phyloP scores from a whole-genome alignment of 2,329 filamentous ascomycete species.

The Penicillium rolfsii region DNA sequence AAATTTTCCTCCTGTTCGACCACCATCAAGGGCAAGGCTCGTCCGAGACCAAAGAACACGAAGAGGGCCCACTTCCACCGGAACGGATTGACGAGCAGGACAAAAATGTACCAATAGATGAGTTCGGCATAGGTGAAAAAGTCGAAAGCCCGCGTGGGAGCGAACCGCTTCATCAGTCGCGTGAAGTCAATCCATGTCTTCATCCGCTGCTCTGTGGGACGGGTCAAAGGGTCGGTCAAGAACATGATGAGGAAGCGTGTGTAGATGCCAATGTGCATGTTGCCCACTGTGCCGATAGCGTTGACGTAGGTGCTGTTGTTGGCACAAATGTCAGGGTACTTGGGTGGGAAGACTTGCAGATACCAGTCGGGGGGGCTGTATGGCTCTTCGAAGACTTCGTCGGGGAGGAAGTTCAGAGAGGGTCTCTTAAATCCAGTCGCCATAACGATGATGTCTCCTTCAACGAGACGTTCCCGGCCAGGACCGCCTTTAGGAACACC shows the following conservation, averaged over 20 bases:
- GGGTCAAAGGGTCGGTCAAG: slow-evolving; percentile 73
- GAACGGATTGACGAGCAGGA: slow-evolving; percentile 78
- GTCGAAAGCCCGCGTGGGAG: slow-evolving; percentile 77
- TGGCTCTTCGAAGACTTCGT: slow-evolving; percentile 71
- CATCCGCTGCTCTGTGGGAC: slow-evolving; percentile 75
- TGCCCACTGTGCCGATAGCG: slow-evolving; percentile 79
- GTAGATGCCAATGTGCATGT: slow-evolving; percentile 90
- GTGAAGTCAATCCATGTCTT: slow-evolving; percentile 87
- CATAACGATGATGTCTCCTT: slow-evolving; percentile 78
- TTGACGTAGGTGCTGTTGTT: slow-evolving; percentile 85
- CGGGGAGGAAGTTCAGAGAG: slow-evolving; percentile 71
- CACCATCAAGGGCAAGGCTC: slow-evolving; percentile 65
- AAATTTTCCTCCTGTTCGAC: slow-evolving; percentile 65
- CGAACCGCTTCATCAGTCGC: slow-evolving; percentile 66
- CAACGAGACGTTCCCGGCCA: slow-evolving; percentile 66
- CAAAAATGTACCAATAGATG: slow-evolving; percentile 83
- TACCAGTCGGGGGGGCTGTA: slow-evolving; percentile 87
- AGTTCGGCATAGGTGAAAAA: slow-evolving; percentile 89
- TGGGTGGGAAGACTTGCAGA: slow-evolving; percentile 79
- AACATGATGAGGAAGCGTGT: slow-evolving; percentile 87
- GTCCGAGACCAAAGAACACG: slow-evolving; percentile 76
- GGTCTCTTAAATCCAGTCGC: slow-evolving; percentile 82
- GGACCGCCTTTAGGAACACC: slow-evolving; percentile 78
- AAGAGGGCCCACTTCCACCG: slow-evolving; percentile 89
- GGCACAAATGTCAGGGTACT: slow-evolving; percentile 71